Evolutionary conservation across 495 filamentous ascomycete genomes (phyloP), one percentile per base, ranked within the genome.

Genomic region (Penicillium angulare): DNA sequence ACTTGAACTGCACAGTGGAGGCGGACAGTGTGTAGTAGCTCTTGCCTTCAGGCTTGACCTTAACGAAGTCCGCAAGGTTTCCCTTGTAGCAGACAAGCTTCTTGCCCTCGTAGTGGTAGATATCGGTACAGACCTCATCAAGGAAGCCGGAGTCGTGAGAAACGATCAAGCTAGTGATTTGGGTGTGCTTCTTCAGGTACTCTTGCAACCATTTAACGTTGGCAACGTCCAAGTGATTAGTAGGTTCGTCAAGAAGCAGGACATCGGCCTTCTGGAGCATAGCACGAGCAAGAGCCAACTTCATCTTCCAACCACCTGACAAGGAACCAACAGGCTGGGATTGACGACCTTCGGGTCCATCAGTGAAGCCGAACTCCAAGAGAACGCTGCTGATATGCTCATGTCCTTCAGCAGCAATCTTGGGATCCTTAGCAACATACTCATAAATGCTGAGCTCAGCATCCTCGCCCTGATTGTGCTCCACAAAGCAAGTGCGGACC

Each of bases 251-350:
- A 24, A 99, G 83, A 27, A 99, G 73, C 29, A 99, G 76, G 34
- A 99, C 92, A 69, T 99, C 92, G 29, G 93, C 93, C 65, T 86
- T 88, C 80, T 88, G 87, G 55, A 99, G 80, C 93, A 99, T 97
- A 52, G 93, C 93, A 61, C 93, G 83, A 44, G 95, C 93, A 59
- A 99, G 77, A 49, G 93, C 93, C 47, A 99, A 75, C 83, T 99
- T 99, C 93, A 99, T 99, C 82, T 99, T 97, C 93, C 93, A 99
- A 62, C 93, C 93, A 67, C 93, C 93, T n/a, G 93, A 99, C 16
- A 97, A 77, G 22, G 92, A 95, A 50, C 93, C 92, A 47, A 97
- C 95, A 42, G 81, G 86, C 63, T 95, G 86, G 24, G 83, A 77
- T 66, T 96, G 92, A 22, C 87, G 84, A 49, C 93, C 95, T 54